These are phyloP conservation scores for Talaromyces liani DNA, from an alignment of 495 filamentous ascomycete genomes.

Conservation along the genomic window DNA sequence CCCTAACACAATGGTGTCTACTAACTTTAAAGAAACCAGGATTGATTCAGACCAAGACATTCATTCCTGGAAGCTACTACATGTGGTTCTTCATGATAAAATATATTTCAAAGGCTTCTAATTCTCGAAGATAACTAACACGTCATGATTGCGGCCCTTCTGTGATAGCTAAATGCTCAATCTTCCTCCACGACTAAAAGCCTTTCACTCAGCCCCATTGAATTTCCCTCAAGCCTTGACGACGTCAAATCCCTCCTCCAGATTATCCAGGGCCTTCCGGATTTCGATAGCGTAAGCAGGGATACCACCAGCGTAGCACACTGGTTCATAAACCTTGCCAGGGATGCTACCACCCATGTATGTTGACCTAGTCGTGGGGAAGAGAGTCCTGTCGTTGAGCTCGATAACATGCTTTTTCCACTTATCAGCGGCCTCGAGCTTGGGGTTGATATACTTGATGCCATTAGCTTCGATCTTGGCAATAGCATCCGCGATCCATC, in stretches of 20 bases:
- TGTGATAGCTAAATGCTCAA: no score
- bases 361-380: slow-evolving; percentile 37
- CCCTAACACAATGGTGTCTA: no score
- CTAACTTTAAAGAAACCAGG: no score
- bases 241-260: slow-evolving; percentile 23
- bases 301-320: slow-evolving; percentile 35
- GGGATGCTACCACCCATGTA: slow-evolving; percentile 47
- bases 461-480: slow-evolving; percentile 29
- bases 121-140: neutral
- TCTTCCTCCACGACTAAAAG: neutral
- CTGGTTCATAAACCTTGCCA: slow-evolving; percentile 39
- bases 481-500: slow-evolving; percentile 45
- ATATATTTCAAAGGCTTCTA: neutral
- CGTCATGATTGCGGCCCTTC: neutral
- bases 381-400: slow-evolving; percentile 36
- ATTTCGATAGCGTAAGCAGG: slow-evolving; percentile 31
- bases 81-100: neutral
- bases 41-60: no score
- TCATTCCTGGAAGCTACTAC: neutral
- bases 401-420: slow-evolving; percentile 39
- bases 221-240: slow-evolving; percentile 14
- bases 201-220: neutral
- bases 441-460: slow-evolving; percentile 36
- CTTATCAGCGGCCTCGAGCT: slow-evolving; percentile 32
- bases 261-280: slow-evolving; percentile 17